Conservation (phyloP, 208 protist species). For the Zelonia costaricensis region DNA sequence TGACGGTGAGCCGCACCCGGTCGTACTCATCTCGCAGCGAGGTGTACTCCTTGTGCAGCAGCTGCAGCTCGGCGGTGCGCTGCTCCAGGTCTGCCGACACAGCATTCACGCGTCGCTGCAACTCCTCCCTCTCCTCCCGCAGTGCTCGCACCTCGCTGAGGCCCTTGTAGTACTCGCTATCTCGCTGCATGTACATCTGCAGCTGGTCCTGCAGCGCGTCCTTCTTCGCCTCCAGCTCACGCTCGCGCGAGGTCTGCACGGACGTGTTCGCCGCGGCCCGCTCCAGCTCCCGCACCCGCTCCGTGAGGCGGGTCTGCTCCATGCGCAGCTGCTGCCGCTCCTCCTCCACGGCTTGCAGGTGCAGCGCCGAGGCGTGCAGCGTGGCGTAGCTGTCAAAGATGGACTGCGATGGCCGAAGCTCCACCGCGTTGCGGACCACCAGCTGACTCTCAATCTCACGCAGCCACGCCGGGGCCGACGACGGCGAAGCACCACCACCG, state of each 20-base stretch:
- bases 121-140: conserved; percentile 21
- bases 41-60: conserved; percentile 66
- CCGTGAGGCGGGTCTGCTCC: conserved; percentile 30
- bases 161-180: conserved; percentile 62
- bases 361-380: conserved; percentile 37
- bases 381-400: conserved; percentile 47
- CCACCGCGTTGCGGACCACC: conserved; percentile 49
- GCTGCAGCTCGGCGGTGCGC: conserved; percentile 47
- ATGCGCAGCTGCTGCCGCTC: conserved; percentile 41
- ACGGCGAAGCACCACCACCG: neutral
- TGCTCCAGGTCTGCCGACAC: conserved; percentile 36
- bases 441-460: conserved; percentile 44
- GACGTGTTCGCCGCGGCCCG: conserved; percentile 36
- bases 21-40: conserved; percentile 64
- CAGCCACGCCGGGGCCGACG: conserved; percentile 19
- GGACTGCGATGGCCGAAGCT: conserved; percentile 47
- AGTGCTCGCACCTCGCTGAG: conserved; percentile 35
- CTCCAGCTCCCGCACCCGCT: conserved; percentile 58
- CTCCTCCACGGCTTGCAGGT: conserved; percentile 33
- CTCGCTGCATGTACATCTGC: conserved; percentile 39
- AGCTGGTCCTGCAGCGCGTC: conserved; percentile 47
- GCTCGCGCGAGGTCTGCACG: conserved; percentile 44
- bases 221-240: conserved; percentile 45
- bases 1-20: conserved; percentile 32
- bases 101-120: conserved; percentile 6